A percentile compares a stretch with the other conserved stretches of the same genome.
phyloP scores from a whole-genome alignment of 1,139 yeast genomes.

The Suhomyces kunorum region DNA sequence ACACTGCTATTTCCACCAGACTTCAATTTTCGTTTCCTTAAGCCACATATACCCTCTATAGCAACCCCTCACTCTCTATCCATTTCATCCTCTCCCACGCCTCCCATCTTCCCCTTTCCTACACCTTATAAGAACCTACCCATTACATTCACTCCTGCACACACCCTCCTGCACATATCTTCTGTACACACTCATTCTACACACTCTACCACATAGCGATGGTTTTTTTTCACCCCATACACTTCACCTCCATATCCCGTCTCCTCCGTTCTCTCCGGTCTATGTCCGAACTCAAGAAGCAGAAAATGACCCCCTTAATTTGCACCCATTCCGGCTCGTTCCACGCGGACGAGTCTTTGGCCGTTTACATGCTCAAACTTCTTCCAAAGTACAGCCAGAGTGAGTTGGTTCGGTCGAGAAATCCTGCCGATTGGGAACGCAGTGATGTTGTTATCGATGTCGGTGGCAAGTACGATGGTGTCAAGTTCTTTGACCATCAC shows the following conservation, averaged over 20 bases:
- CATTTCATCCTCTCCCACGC: neutral
- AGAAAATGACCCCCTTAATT: slow-evolving; percentile 44
- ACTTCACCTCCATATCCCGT: neutral
- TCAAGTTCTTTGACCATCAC: slow-evolving; percentile 91
- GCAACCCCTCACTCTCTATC: no score
- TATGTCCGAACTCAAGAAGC: slow-evolving; percentile 22
- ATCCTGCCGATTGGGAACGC: slow-evolving; percentile 76
- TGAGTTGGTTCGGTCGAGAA: slow-evolving; percentile 77
- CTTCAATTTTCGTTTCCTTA: no score
- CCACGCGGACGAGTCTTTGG: slow-evolving; percentile 98
- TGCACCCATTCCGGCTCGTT: slow-evolving; percentile 95
- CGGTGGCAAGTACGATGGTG: slow-evolving; percentile 87
- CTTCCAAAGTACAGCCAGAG: slow-evolving; percentile 72
- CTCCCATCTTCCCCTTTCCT: neutral
- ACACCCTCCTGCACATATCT: neutral
- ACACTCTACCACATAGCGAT: no score
- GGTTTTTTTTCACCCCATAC: neutral
- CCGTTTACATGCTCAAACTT: slow-evolving; percentile 78
- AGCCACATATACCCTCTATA: no score
- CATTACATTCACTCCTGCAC: neutral
- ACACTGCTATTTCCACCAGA: no score
- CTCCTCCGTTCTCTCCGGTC: slow-evolving; percentile 1
- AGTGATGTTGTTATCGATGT: slow-evolving; percentile 96
- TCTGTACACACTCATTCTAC: no score
- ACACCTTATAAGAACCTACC: neutral